Evolutionary conservation across 805 yeast genomes (phyloP).

Genomic region (Kodamaea kakaduensis): DNA sequence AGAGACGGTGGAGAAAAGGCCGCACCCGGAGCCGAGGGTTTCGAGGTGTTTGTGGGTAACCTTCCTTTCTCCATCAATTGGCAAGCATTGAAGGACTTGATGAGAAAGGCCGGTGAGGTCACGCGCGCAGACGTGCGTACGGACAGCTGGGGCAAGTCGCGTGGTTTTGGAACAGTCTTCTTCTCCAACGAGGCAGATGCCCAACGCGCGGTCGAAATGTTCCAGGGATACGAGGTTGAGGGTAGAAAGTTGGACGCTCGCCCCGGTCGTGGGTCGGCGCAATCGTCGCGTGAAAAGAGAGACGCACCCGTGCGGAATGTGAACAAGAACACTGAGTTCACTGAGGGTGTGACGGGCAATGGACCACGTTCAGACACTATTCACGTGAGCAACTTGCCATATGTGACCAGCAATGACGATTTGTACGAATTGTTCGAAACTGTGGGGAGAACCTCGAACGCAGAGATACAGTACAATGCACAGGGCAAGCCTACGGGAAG

Average conservation of each 20-base stretch:
- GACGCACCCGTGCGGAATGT: conserved; percentile 13
- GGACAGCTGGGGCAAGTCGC: conserved; percentile 68
- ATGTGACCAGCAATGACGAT: conserved; percentile 82
- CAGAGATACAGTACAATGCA: conserved; percentile 62
- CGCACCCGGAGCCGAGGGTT: conserved; percentile 20
- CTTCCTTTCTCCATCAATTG: conserved; percentile 78
- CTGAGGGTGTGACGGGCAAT: conserved; percentile 61
- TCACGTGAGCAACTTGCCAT: conserved; percentile 78
- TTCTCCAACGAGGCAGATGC: conserved; percentile 68
- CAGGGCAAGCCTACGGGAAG: conserved; percentile 71
- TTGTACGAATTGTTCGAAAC: conserved; percentile 81
- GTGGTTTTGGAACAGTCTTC: conserved; percentile 82
- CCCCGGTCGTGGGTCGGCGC: conserved; percentile 45
- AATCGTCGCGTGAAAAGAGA: conserved; percentile 8
- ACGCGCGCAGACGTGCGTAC: conserved; percentile 73
- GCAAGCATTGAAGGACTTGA: conserved; percentile 83
- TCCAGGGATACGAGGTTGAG: conserved; percentile 64
- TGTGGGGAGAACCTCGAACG: conserved; percentile 68
- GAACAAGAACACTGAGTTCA: conserved; percentile 50
- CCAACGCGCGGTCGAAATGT: conserved; percentile 60
- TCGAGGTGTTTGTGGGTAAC: conserved; percentile 74
- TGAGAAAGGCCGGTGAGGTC: conserved; percentile 74
- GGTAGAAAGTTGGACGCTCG: conserved; percentile 82
- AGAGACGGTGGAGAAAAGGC: conserved; percentile 9
- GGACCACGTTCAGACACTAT: conserved; percentile 49